Evolutionary conservation across 352 stramenopile species (phyloP), one percentile per base, ranked within the genome.

Genomic region (Phytophthora pluvialis): DNA sequence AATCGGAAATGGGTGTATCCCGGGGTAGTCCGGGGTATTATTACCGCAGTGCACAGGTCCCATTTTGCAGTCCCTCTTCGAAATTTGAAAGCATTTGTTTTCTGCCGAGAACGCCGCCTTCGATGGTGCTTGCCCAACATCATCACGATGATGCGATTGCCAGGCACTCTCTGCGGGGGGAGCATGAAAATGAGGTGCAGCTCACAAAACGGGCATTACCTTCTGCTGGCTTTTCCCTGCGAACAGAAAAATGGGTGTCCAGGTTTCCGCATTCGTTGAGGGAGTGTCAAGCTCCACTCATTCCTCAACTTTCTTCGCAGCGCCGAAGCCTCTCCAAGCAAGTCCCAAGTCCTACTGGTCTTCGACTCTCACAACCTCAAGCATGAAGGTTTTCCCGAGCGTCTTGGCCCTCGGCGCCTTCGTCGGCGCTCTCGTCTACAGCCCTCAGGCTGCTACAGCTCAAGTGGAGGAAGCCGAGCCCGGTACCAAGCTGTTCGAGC

Each of bases 401-500:
- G 42, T 64, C 39, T 3, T 64, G 25, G 52, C 58, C 38, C 33
- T 73, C 18, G 31, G 64, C 12, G 58, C 57, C 33, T 61, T 72
- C 40, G 52, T 55, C 26, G 40, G 62, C 10, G 36, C 36, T 9
- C 50, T 69, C 21, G 52, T 65, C 18, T 69, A 59, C 52, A 62
- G 39, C 58, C 48, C 65, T 5, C 12, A 65, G 18, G 31, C 47
- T 3, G 57, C 39, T n/a, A 57, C 49, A 4, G 69, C 70, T 13
- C 67, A 64, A 31, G 49, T 21, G 11, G 62, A 72, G 40, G 40
- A 76, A 31, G 74, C 79, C 5, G 59, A 56, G 28, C 69, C 71
- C 8, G 77, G 73, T n/a, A 70, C 75, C 15, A 36, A 68, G 7
- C 59, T 67, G 13, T 90, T 90, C 64, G 49, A 80, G 8, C 81